Evolutionary conservation across 1,139 yeast genomes (phyloP).

Genomic region (Sugiyamaella xylanicola): DNA sequence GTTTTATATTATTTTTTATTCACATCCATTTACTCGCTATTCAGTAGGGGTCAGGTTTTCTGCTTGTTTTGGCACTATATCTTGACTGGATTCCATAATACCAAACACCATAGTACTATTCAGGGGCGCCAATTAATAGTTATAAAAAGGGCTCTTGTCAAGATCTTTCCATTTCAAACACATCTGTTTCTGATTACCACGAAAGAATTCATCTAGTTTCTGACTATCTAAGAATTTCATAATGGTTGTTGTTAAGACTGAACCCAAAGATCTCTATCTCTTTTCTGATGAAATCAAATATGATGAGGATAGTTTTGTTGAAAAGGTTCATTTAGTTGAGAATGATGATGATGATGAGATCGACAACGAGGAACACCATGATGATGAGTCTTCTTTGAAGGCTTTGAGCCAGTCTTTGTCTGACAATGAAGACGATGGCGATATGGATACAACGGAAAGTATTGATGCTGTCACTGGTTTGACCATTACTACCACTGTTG

Average conservation of each 20-base stretch:
- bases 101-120: not conserved
- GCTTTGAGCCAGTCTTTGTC: not conserved
- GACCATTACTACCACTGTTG: conserved; percentile 23
- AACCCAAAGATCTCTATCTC: not conserved
- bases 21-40: not conserved
- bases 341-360: conserved; percentile 1
- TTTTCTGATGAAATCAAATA: conserved; percentile 1
- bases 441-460: not conserved
- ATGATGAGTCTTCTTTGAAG: not conserved
- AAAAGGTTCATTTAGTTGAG: conserved; percentile 3
- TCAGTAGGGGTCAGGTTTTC: too few species aligned
- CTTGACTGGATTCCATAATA: too few species aligned
- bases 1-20: too few species aligned
- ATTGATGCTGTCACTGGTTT: conserved; percentile 8
- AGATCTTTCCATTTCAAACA: not conserved
- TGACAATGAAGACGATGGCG: not conserved
- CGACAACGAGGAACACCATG: not conserved
- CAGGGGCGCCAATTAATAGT: not conserved
- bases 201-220: too few species aligned
- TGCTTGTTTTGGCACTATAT: too few species aligned
- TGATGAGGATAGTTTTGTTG: conserved; percentile 8
- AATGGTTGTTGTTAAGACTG: conserved; percentile 9
- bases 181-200: too few species aligned
- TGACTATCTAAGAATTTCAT: too few species aligned
- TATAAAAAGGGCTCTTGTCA: not conserved